Evolutionary conservation across 805 yeast genomes (phyloP), one percentile per base, ranked within the genome.

Genomic region (Yarrowia sp.): DNA sequence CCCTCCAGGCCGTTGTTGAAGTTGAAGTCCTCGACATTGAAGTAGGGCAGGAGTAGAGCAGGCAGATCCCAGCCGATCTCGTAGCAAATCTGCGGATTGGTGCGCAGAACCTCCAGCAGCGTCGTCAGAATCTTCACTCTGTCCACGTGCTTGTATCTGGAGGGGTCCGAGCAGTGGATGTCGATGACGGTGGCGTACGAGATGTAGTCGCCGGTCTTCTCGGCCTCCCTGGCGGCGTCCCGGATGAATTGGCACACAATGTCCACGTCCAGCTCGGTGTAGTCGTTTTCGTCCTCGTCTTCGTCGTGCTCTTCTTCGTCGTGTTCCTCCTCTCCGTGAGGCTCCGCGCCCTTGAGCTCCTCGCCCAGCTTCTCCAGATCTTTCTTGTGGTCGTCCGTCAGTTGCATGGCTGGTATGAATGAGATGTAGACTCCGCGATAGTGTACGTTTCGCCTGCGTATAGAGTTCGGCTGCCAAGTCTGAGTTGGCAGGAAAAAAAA

Each of bases 1-100:
- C 44, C 33, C 51, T 62, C n/a, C 36, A 63, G 10, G 64, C 64
- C 24, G 6, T 46, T 16, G 19, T 36, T 46, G 53, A 64, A 66
- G 29, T 64, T 62, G 35, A 61, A 66, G n/a, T 58, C 49, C 12
- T 64, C 51, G 16, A 25, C 36, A n/a, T 76, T 76, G n/a, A 86
- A 70, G 70, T 80, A 88, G 9, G 78, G 77, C 46, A 90, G 68
- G 6, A 92, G 66, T 56, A 88, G 73, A 31, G 79, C 80, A 0
- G 97, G 97, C n/a, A 92, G 70, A 72, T 92, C 97, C 97, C 97
- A 92, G 1, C 96, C 96, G 64, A 91, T 83, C 66, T 86, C 87
- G 44, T 27, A 16, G 21, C 32, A 31, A 4, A 58, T 27, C 24
- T 10, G 14, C 10, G 62, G 62, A 10, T 65, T 62, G 14, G 61